Base-by-base conservation (phyloP, 495 filamentous ascomycete species). In the Neurospora sp. region DNA sequence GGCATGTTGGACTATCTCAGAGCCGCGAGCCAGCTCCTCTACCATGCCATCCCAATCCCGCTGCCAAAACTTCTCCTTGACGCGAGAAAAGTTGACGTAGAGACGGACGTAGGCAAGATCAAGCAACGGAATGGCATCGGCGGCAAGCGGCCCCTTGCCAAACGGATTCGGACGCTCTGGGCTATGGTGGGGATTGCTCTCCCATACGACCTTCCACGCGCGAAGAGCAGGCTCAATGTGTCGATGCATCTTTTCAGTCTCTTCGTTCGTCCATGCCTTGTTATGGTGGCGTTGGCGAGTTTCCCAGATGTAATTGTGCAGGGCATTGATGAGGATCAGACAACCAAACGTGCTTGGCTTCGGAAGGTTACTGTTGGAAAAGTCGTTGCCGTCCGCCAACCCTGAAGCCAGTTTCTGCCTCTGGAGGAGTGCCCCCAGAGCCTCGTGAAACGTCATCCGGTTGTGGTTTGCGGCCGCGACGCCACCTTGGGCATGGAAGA, bases 231-330 rank as follows among this genome's bases (percentile, higher is more conserved):
- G 96, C 78, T 98, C 96, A 70, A 99, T 96, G 78, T 97, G 94
- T 14, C 92, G 91, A 81, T 97, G 94, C 95, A 99, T 97, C 69
- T 93, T 92, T 75, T 98, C 94, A 0, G 93, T 96, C 80, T 98
- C 96, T 74, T 92, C 89, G 38, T 91, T 88, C 18, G 94, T 97
- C 95, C 95, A 98, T 74, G 93, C 88, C 74, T 94, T 90, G 72
- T 92, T 94, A 78, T 94, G 90, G 77, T 98, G 95, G 42, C 94
- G 85, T 80, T 97, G 94, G 45, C 96, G 88, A 2, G 94, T 97
- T 82, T 98, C 95, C 96, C 96, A 98, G 61, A 98, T 97, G 81
- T 98, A 98, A 74, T 97, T 97, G 81, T 99, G 96, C 37, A 99
- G 84, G 1, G 96, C 95, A 80, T 97, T 96, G 79, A 99, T 98